Conservation (phyloP, 106 monocot genomes). For the Phalaenopsis equestris region DNA sequence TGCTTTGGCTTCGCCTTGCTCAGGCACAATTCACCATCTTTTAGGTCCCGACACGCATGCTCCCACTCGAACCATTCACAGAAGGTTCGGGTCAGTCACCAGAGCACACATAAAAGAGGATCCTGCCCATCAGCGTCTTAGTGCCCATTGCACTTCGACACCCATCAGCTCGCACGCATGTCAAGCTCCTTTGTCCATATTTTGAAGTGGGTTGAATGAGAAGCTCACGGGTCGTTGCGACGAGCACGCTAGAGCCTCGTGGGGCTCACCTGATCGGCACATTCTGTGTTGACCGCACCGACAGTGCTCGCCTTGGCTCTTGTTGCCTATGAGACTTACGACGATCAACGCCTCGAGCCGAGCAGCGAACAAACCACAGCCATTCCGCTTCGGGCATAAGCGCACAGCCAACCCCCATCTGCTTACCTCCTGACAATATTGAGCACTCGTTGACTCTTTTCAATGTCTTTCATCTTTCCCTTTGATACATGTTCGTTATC, state of each 20-base stretch:
- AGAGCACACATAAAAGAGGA: slow-evolving; percentile 19
- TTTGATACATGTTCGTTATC: neutral
- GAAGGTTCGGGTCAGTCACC: slow-evolving; percentile 14
- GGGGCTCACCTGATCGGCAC: neutral
- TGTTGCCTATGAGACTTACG: neutral
- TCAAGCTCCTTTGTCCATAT: slow-evolving; percentile 22
- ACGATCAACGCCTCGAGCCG: neutral
- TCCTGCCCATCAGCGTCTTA: slow-evolving; percentile 26
- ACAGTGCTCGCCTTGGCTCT: neutral
- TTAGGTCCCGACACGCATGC: too few species aligned
- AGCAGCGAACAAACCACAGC: neutral
- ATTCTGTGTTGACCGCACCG: neutral
- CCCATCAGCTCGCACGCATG: slow-evolving; percentile 16
- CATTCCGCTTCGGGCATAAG: neutral
- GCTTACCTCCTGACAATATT: slow-evolving; percentile 11
- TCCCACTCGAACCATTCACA: slow-evolving; percentile 16
- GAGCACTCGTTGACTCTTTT: slow-evolving; percentile 10
- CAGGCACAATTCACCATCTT: slow-evolving; percentile 14
- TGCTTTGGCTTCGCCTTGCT: slow-evolving; percentile 13
- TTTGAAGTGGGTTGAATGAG: slow-evolving; percentile 21
- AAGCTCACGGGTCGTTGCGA: slow-evolving; percentile 10
- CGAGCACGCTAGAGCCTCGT: neutral
- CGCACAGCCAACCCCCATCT: slow-evolving; percentile 8
- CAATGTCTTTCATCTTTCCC: slow-evolving; percentile 10
- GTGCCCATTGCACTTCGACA: slow-evolving; percentile 10